Percentiles rank a stretch among this genome's conserved stretches.
phyloP scores from a whole-genome alignment of 352 stramenopile species.

The Phytophthora cryptogea region DNA sequence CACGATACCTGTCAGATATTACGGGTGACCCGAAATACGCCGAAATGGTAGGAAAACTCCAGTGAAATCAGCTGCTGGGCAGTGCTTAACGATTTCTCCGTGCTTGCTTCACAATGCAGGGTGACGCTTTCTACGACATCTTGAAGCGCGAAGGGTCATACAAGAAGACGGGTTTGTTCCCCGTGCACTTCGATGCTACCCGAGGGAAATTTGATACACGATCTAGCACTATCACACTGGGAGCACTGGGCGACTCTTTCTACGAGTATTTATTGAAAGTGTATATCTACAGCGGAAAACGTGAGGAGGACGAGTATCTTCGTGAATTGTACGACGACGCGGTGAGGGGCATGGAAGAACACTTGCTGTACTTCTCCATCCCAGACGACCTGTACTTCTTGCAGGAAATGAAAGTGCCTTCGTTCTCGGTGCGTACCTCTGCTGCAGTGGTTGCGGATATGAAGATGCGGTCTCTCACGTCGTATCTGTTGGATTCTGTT shows the following conservation, averaged over 20 bases:
- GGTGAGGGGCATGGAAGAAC: conserved; percentile 92
- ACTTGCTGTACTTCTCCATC: conserved; percentile 83
- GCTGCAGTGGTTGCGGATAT: not conserved
- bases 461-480: conserved; percentile 7
- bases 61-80: not conserved
- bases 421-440: conserved; percentile 39
- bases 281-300: conserved; percentile 95
- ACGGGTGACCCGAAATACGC: conserved; percentile 80
- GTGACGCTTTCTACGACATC: conserved; percentile 81
- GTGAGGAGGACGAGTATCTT: conserved; percentile 60
- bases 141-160: conserved; percentile 71
- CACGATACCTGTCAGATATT: conserved; percentile 77
- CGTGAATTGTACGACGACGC: conserved; percentile 94
- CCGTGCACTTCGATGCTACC: conserved; percentile 71
- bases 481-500: conserved; percentile 5
- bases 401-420: conserved; percentile 61
- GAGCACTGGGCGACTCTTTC: conserved; percentile 95
- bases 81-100: not conserved
- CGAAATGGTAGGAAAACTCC: conserved; percentile 41
- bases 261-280: conserved; percentile 99
- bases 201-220: conserved; percentile 31
- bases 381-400: conserved; percentile 70
- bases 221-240: conserved; percentile 63
- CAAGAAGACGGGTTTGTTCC: conserved; percentile 88
- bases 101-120: conserved; percentile 32